A percentile compares a stretch with the other conserved stretches of the same genome.
phyloP scores from a whole-genome alignment of 164 flowering plant species.

The Aristolochia fimbriata region DNA sequence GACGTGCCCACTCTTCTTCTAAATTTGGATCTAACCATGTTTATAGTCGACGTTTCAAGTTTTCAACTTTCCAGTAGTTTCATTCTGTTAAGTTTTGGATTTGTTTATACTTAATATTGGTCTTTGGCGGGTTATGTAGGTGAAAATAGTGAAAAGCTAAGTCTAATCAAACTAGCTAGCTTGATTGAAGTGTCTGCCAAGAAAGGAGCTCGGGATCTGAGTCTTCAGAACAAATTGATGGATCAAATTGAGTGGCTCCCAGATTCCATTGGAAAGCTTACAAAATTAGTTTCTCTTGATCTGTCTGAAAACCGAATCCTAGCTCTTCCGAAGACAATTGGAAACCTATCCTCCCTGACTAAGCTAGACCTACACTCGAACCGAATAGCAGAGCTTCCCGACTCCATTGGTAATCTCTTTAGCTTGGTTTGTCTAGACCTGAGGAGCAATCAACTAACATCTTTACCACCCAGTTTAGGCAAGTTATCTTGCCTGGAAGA shows the following conservation, averaged over 20 bases:
- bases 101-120: too few species aligned
- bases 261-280: constrained; percentile 71
- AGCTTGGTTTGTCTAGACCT: constrained; percentile 46
- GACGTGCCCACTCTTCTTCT: too few species aligned
- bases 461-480: constrained; percentile 48
- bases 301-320: constrained; percentile 65
- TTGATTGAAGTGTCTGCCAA: constrained; percentile 63
- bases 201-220: constrained; percentile 55
- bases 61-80: too few species aligned
- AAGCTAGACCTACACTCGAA: constrained; percentile 67
- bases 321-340: constrained; percentile 50
- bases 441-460: constrained; percentile 47
- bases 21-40: too few species aligned
- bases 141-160: constrained; percentile 61
- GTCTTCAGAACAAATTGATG: constrained; percentile 52
- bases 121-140: constrained; percentile 33
- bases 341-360: constrained; percentile 49
- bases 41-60: too few species aligned
- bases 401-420: constrained; percentile 55
- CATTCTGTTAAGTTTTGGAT: too few species aligned
- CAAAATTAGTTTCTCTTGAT: constrained; percentile 48
- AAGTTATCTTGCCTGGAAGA: constrained; percentile 53
- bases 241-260: constrained; percentile 77
- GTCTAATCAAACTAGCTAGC: constrained; percentile 67
- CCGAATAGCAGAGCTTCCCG: constrained; percentile 49